Conservation (phyloP, 2,329 filamentous ascomycete genomes). For the Thelonectria discophora region DNA sequence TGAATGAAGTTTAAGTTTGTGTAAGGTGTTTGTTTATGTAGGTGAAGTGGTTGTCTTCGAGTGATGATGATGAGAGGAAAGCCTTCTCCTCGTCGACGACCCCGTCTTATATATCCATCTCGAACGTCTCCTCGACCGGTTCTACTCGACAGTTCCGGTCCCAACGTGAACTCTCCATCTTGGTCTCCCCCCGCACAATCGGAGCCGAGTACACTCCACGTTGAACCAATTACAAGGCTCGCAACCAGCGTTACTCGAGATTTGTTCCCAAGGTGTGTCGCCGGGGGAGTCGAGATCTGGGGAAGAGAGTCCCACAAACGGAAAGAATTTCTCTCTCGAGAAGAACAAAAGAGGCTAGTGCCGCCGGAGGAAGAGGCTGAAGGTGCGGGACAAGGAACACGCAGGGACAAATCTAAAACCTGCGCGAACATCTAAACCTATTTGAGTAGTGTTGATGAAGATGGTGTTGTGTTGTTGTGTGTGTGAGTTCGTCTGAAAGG, state of each 20-base stretch:
- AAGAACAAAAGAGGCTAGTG: constrained; percentile 30
- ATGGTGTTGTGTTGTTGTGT: no score
- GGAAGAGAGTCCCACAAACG: constrained; percentile 29
- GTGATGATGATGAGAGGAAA: neutral
- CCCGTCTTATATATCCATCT: constrained; percentile 24
- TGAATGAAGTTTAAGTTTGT: neutral
- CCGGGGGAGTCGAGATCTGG: constrained; percentile 34
- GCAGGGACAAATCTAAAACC: no score
- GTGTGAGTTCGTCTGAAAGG: no score
- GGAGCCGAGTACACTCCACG: constrained; percentile 5
- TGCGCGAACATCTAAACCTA: no score
- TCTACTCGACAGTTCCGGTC: constrained; percentile 5
- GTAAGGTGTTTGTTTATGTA: constrained; percentile 17
- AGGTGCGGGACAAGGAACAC: no score
- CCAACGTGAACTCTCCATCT: constrained; percentile 24
- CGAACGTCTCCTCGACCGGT: constrained; percentile 21
- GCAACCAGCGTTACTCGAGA: constrained; percentile 31
- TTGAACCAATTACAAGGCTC: constrained; percentile 37
- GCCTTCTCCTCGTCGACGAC: constrained; percentile 14
- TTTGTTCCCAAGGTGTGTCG: constrained; percentile 32
- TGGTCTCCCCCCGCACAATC: constrained; percentile 30
- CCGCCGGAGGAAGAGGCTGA: constrained; percentile 27
- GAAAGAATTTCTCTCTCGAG: constrained; percentile 36
- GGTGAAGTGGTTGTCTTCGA: constrained; percentile 11
- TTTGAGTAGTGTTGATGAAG: no score